These are phyloP conservation scores for Ilyonectria sp. DNA, from an alignment of 2,329 filamentous ascomycete species.

Conservation along the genomic window DNA sequence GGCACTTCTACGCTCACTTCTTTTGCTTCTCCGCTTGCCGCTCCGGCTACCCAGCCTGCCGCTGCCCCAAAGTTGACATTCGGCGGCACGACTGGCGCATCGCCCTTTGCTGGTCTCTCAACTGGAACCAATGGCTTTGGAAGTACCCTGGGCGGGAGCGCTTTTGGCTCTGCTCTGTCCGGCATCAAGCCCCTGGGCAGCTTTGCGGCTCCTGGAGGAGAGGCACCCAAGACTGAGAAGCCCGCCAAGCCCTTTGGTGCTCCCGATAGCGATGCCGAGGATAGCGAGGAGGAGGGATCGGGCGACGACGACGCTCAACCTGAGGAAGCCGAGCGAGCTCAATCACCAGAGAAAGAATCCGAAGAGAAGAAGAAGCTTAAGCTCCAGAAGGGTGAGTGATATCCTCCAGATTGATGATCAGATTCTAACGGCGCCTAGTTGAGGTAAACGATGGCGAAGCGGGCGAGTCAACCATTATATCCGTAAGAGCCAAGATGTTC, in stretches of 20 bases:
- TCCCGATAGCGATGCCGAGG: constrained; percentile 76
- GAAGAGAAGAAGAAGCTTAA: constrained; percentile 77
- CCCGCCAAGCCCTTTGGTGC: constrained; percentile 83
- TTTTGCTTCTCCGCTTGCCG: constrained; percentile 50
- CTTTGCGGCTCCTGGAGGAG: constrained; percentile 77
- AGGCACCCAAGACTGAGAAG: constrained; percentile 69
- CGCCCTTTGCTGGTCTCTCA: constrained; percentile 64
- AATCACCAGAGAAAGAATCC: constrained; percentile 67
- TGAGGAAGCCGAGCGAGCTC: constrained; percentile 62
- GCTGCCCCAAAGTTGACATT: constrained; percentile 66
- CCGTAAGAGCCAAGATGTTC: constrained; percentile 88
- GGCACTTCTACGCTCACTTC: constrained; percentile 54
- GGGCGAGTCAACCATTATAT: constrained; percentile 81
- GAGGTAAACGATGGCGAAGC: constrained; percentile 89
- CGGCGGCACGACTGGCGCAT: constrained; percentile 57
- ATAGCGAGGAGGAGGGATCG: constrained; percentile 57
- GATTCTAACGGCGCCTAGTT: constrained; percentile 62
- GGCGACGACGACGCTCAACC: constrained; percentile 59
- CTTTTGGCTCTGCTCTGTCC: constrained; percentile 55
- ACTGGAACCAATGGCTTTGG: constrained; percentile 65
- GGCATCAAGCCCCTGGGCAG: constrained; percentile 68
- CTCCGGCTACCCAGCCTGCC: constrained; percentile 47
- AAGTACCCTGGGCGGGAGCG: constrained; percentile 57
- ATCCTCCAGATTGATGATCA: neutral
- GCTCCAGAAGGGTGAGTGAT: constrained; percentile 77